Evolutionary conservation across 306 rosid species (phyloP).

Genomic region (Carpinus fangiana): DNA sequence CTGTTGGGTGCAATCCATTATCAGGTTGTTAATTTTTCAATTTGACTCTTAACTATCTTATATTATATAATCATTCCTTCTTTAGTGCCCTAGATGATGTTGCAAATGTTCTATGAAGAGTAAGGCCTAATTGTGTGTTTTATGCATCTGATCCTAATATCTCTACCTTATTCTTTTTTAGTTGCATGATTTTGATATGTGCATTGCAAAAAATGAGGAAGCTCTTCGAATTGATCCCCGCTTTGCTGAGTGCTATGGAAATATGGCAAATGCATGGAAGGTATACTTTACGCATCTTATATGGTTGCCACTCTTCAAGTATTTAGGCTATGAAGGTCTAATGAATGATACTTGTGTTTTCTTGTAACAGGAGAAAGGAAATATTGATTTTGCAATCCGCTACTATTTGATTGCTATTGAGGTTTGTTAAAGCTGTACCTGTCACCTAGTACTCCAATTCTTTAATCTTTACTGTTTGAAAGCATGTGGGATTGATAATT

Average conservation of each 20-base stretch:
- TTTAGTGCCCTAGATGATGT: not conserved
- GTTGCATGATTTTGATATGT: constrained; percentile 95
- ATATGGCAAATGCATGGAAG: constrained; percentile 99
- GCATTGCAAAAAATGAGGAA: constrained; percentile 93
- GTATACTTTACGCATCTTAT: constrained; percentile 30
- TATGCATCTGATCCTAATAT: constrained; percentile 13
- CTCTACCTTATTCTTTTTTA: constrained; percentile 26
- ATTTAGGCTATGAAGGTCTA: not conserved
- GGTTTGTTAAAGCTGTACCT: constrained; percentile 45
- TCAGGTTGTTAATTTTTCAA: constrained; percentile 58
- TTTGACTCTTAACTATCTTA: not conserved
- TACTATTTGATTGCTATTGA: constrained; percentile 92
- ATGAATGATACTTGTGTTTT: constrained; percentile 7
- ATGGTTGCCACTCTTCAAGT: not conserved
- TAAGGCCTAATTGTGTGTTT: not conserved
- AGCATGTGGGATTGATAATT: not conserved
- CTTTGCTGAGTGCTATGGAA: constrained; percentile 97
- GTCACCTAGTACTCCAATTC: not conserved
- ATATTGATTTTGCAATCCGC: constrained; percentile 56
- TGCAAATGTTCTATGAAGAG: not conserved
- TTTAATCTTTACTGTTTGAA: not conserved
- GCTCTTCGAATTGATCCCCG: constrained; percentile 84
- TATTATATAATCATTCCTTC: not conserved
- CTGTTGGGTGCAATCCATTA: constrained; percentile 93
- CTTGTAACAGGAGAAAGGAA: constrained; percentile 59